Conservation (phyloP, 2,329 filamentous ascomycete species). For the Ceratocystis huliohia region DNA sequence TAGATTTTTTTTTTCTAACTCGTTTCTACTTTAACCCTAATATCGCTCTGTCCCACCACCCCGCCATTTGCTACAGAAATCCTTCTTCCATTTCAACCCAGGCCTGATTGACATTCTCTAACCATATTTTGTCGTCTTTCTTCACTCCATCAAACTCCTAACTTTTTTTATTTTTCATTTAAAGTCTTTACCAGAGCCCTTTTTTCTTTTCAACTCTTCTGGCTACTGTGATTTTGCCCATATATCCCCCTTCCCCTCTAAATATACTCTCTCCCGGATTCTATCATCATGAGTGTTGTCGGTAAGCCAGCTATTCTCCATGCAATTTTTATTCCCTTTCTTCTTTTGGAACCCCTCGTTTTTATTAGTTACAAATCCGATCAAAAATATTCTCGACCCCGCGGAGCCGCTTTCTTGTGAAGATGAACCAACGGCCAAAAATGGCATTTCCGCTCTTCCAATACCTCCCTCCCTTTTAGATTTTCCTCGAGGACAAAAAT, state of each 20-base stretch:
- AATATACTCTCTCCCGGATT: conserved; percentile 14
- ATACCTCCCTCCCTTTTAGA: too few relatives aligned
- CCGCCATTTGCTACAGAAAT: conserved; percentile 17
- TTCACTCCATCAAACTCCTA: conserved; percentile 16
- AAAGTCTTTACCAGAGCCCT: conserved; percentile 17
- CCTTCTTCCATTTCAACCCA: conserved; percentile 13
- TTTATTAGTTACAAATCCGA: conserved; percentile 7
- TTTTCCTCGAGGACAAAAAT: too few relatives aligned
- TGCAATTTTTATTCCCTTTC: not conserved
- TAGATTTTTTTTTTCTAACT: not conserved
- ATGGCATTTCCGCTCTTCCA: not conserved
- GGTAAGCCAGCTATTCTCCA: conserved; percentile 12
- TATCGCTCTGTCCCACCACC: conserved; percentile 9
- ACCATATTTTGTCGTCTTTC: conserved; percentile 13
- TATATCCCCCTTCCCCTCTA: not conserved
- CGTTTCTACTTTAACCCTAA: not conserved
- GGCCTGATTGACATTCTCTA: conserved; percentile 14
- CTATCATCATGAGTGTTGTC: conserved; percentile 21
- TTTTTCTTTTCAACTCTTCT: conserved; percentile 12
- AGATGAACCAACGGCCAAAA: not conserved
- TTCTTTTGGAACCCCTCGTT: conserved; percentile 9
- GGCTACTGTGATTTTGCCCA: conserved; percentile 1
- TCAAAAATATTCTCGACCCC: conserved; percentile 14
- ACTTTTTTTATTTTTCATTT: conserved; percentile 11
- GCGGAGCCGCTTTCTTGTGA: conserved; percentile 1